Percentiles rank a stretch among this genome's conserved stretches.
These are phyloP conservation scores for Boletus bicolor DNA, from an alignment of 768 basidiomycete species.

Conservation along the genomic window DNA sequence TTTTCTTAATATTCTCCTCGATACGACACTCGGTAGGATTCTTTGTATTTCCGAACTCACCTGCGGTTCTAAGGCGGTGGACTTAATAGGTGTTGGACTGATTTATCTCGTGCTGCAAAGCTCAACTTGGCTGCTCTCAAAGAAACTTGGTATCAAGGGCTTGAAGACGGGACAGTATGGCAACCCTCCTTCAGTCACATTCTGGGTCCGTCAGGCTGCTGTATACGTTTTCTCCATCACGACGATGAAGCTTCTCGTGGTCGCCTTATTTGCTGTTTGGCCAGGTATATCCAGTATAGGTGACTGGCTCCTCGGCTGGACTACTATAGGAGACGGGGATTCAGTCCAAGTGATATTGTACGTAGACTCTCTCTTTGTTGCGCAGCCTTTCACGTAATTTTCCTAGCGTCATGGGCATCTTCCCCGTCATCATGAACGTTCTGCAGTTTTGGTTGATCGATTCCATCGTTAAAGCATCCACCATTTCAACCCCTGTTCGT, in stretches of 20 bases:
- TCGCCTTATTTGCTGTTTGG: constrained; percentile 67
- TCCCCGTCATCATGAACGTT: constrained; percentile 86
- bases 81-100: constrained; percentile 64
- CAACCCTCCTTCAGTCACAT: constrained; percentile 67
- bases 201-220: constrained; percentile 74
- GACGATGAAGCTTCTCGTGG: constrained; percentile 90
- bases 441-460: constrained; percentile 96
- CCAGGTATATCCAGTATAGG: constrained; percentile 71
- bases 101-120: constrained; percentile 72
- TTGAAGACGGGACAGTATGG: constrained; percentile 90
- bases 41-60: not conserved
- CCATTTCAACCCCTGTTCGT: constrained; percentile 37
- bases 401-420: constrained; percentile 81
- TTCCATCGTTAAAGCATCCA: constrained; percentile 80
- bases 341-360: constrained; percentile 78
- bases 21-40: constrained; percentile 64
- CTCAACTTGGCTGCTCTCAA: constrained; percentile 61
- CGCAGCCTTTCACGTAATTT: constrained; percentile 7
- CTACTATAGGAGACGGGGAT: constrained; percentile 57
- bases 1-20: constrained; percentile 89
- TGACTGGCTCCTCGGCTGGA: constrained; percentile 87
- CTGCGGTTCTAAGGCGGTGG: constrained; percentile 6
- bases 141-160: constrained; percentile 64
- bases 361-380: constrained; percentile 31
- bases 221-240: constrained; percentile 80